phyloP scores from a whole-genome alignment of 192 early-diverging fungal genomes.

The Chytriomyces sp. region DNA sequence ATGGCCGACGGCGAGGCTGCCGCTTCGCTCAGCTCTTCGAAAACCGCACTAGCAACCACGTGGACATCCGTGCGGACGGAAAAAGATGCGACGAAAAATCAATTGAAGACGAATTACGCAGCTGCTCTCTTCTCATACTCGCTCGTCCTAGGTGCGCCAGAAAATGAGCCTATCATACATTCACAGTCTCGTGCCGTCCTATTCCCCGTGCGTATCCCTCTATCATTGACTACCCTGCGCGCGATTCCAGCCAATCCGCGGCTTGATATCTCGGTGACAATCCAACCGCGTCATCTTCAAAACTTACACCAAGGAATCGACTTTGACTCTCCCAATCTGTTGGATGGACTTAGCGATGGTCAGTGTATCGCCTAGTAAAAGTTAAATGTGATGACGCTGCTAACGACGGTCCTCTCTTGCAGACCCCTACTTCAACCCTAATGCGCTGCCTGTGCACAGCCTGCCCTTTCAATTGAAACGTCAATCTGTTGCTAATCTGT shows the following conservation, averaged over 20 bases:
- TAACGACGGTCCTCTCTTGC: neutral
- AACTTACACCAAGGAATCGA: neutral
- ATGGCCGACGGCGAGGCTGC: no score
- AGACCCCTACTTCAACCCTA: constrained; percentile 32
- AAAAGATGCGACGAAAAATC: neutral
- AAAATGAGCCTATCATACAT: no score
- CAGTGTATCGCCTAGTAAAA: neutral
- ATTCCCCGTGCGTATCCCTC: no score
- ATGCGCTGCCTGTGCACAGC: constrained; percentile 16
- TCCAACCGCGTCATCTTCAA: neutral
- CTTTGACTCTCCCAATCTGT: constrained; percentile 23
- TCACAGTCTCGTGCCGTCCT: no score
- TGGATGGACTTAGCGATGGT: constrained; percentile 30
- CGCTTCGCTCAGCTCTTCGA: no score
- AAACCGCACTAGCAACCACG: no score
- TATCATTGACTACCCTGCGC: no score
- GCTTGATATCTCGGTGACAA: neutral
- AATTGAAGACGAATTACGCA: neutral
- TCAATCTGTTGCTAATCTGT: neutral
- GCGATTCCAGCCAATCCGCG: no score
- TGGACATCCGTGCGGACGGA: neutral
- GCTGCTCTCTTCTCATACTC: neutral
- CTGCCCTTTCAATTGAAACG: constrained; percentile 25
- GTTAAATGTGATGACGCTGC: neutral
- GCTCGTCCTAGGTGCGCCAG: neutral